Evolutionary conservation across 768 basidiomycete species (phyloP).

Genomic region (Strobilomyces confusus): DNA sequence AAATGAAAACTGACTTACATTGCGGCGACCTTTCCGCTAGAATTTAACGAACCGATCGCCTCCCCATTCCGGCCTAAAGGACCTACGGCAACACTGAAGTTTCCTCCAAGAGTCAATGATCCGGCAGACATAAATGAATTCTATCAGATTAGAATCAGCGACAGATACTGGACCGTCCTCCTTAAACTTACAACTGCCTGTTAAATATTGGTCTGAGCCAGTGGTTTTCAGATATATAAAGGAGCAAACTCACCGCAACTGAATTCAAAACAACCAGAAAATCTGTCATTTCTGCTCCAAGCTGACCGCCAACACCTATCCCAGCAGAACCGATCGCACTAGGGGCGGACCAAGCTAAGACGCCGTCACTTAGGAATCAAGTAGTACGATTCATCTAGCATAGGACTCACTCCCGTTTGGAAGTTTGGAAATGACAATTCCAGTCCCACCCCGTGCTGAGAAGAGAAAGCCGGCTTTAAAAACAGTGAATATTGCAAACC

Average conservation of each 20-base stretch:
- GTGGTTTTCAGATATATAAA: constrained; percentile 3
- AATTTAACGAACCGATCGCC: constrained; percentile 77
- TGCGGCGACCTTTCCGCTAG: constrained; percentile 84
- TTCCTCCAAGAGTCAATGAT: constrained; percentile 85
- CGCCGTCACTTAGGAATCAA: constrained; percentile 32
- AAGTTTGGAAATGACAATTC: constrained; percentile 83
- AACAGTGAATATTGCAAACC: constrained; percentile 91
- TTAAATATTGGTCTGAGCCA: background rate
- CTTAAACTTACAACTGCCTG: constrained; percentile 58
- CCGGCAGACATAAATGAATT: constrained; percentile 94
- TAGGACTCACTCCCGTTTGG: constrained; percentile 69
- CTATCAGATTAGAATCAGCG: constrained; percentile 33
- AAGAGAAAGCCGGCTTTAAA: constrained; percentile 70
- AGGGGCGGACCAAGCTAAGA: constrained; percentile 91
- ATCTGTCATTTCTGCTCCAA: constrained; percentile 85
- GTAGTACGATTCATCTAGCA: background rate
- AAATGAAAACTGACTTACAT: constrained; percentile 50
- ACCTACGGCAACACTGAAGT: constrained; percentile 84
- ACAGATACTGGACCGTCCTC: background rate
- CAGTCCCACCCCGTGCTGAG: constrained; percentile 76
- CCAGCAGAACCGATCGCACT: constrained; percentile 94
- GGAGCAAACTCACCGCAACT: constrained; percentile 48
- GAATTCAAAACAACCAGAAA: constrained; percentile 89
- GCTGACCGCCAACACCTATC: constrained; percentile 80
- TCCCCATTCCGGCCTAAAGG: constrained; percentile 94